Base-by-base conservation (phyloP, 495 filamentous ascomycete species). In the Achaetomiella virescens region DNA sequence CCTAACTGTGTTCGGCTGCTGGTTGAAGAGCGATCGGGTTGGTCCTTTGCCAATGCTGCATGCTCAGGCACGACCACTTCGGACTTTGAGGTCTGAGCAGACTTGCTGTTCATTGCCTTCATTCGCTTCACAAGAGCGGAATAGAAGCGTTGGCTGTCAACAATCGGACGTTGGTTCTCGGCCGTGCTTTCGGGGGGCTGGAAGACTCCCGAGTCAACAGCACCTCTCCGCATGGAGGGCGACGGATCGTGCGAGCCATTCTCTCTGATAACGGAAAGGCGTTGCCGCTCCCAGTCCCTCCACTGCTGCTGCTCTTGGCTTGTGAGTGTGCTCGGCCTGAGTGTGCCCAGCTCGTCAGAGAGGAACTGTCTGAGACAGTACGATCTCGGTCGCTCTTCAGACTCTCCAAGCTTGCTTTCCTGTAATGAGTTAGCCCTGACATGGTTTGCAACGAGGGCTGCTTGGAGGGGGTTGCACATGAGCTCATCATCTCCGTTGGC, bases 301-400 rank as follows among this genome's bases (percentile, higher is more conserved):
- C 70, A 67, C 36, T 62, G 52, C 59, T 70, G 50, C 48, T 65
- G 59, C 51, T 66, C 58, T 63, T 67, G 71, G 27, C 70, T 76
- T 25, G 71, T 68, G 3, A 76, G 63, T 6, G 75, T 79, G 42
- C 69, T 77, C 0, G 70, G 68, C 1, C 69, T 74, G 78, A 91
- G 60, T 85, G 78, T 5, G 80, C 78, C 89, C 88, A 90, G 64
- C 88, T 92, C 14, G 86, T 90, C 37, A 90, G 79, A 15, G 87
- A 90, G 47, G 72, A 79, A 17, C 81, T 79, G 22, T 82, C 79
- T 21, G 71, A 76, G 10, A 77, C 51, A 48, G 70, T 69, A 14
- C 61, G 57, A 67, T 81, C 48, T 65, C 68, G 41, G 25, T 71
- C 76, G 60, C 78, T 84, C 55, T 66, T 67, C 8, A 73, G 62